Base-by-base conservation (phyloP, 805 yeast genomes). In the Saturnispora halmiae region DNA sequence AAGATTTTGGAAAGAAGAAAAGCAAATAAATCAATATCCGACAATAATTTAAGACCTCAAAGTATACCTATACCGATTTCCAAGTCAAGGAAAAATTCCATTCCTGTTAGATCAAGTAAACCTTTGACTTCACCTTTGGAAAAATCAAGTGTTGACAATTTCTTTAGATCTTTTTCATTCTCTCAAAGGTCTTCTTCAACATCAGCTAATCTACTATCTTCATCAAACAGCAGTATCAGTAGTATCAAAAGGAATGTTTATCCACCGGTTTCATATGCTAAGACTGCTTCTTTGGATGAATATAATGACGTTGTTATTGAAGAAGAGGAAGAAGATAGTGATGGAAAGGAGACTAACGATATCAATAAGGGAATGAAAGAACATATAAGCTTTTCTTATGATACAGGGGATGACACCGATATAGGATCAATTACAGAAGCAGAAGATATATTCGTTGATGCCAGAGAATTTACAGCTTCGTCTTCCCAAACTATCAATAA, bases 91-190 rank as follows among this genome's bases (percentile, higher is more conserved):
- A 46, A 44, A 34, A 44, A 42, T 32, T 41, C 50, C 16, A 44
- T 62, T 11, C 72, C 71, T 2, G 58, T 68, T 18, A 56, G 68
- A 42, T 46, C 59, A 9, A 71, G 77, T 14, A 70, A 71, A 54
- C 78, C 77, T 14, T 53, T 73, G 33, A 65, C 69, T 7, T 63
- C 70, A 2, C 72, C 73, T 5, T 53, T 69, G 14, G 57, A 65
- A 19, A 49, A 42, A n/a, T 54, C 60, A 20, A 53, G 61, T 4
- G 60, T 60, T 26, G 61, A 60, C 42, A 53, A 57, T 43, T 60
- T 60, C 35, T 60, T 60, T 45, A 48, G 61, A 31, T 60, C 65
- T 0, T 60, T 60, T 41, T 60, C 65, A 6, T 58, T 60, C 36
- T 51, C 61, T 8, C 57, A 54, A 38, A 46, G 46, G 24, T 38